Percentiles rank a stretch among this genome's conserved stretches.
phyloP scores from a whole-genome alignment of 306 rosid genomes.

The Biancaea sappan region DNA sequence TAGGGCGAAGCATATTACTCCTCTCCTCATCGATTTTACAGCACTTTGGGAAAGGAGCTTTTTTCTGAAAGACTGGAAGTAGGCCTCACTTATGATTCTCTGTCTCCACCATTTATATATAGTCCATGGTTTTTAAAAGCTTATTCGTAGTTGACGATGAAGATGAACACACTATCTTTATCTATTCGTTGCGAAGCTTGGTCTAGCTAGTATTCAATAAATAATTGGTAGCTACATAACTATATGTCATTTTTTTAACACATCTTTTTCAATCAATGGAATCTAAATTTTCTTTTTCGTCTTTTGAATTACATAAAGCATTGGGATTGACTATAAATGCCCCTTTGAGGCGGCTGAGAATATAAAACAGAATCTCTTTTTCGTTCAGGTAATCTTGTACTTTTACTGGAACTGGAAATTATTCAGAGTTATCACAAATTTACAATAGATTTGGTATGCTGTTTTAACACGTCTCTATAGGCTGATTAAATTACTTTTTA shows the following conservation, averaged over 20 bases:
- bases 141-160: neutral
- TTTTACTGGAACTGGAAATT: neutral
- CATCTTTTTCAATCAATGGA: too few relatives aligned
- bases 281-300: too few relatives aligned
- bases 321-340: neutral
- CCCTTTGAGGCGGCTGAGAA: neutral
- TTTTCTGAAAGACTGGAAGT: slow-evolving; percentile 33
- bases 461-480: neutral
- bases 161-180: neutral
- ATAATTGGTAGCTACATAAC: too few relatives aligned
- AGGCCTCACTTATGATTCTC: slow-evolving; percentile 18
- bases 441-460: neutral
- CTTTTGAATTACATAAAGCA: neutral
- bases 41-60: slow-evolving; percentile 28
- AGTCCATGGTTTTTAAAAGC: slow-evolving; percentile 3
- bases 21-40: slow-evolving; percentile 10
- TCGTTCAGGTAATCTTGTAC: neutral
- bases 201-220: too few relatives aligned
- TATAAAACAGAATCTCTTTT: neutral
- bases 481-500: too few relatives aligned
- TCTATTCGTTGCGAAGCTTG: too few relatives aligned
- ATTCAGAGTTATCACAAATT: neutral
- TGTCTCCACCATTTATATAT: too few relatives aligned
- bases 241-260: too few relatives aligned
- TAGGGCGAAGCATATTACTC: slow-evolving; percentile 29